Percentiles rank a stretch among this genome's conserved stretches.
phyloP scores from a whole-genome alignment of 1,284 basidiomycete species.

The Puccinia novopanici region DNA sequence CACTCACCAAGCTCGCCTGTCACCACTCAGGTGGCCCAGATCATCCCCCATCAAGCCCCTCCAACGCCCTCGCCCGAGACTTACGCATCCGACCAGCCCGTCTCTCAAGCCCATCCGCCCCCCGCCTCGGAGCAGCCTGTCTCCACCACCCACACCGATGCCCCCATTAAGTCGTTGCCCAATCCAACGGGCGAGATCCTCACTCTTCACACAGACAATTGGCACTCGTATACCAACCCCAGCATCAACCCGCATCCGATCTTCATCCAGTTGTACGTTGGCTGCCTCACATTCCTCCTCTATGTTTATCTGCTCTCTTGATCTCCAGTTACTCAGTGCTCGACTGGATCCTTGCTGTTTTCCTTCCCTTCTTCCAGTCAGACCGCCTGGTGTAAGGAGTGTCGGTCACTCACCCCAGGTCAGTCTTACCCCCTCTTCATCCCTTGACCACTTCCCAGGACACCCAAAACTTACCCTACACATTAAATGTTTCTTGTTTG shows the following conservation, averaged over 20 bases:
- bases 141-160: neutral
- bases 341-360: neutral
- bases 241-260: neutral
- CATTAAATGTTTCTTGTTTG: neutral
- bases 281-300: neutral
- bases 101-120: neutral
- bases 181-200: slow-evolving; percentile 25
- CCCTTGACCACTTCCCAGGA: neutral
- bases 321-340: neutral
- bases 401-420: slow-evolving; percentile 35
- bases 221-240: slow-evolving; percentile 15
- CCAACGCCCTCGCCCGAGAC: neutral
- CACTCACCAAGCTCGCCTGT: neutral
- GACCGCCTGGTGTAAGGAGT: slow-evolving; percentile 44
- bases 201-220: slow-evolving; percentile 6
- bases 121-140: neutral
- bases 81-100: neutral
- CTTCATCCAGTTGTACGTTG: slow-evolving; percentile 41
- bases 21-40: neutral
- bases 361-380: neutral
- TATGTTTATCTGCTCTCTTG: neutral
- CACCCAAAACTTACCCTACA: neutral
- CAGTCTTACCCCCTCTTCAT: neutral
- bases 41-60: neutral
- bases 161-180: neutral